Conservation (phyloP, 352 stramenopile species). For the Blastocystis sp. region DNA sequence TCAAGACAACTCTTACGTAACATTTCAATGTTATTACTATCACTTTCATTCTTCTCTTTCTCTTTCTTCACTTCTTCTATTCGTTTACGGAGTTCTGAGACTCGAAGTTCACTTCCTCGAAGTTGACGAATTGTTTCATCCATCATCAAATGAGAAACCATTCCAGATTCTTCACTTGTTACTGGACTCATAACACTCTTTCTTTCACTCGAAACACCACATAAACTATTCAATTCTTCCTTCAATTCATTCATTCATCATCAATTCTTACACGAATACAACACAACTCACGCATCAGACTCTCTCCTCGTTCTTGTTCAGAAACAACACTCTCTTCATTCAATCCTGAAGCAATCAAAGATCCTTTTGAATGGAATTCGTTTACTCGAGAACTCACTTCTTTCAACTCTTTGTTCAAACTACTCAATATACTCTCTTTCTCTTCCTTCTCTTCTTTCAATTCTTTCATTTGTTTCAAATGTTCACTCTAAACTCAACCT, state of each 20-base stretch:
- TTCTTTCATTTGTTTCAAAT: background rate
- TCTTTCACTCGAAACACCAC: too few species aligned
- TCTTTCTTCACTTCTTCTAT: background rate
- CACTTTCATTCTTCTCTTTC: background rate
- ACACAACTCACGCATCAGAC: slow-evolving; percentile 10
- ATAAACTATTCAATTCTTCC: background rate
- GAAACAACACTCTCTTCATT: background rate
- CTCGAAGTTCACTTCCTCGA: background rate
- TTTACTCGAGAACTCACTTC: background rate
- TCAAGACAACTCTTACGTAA: background rate
- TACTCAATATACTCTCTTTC: background rate
- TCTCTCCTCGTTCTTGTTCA: background rate
- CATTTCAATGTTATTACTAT: background rate
- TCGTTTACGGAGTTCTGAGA: background rate
- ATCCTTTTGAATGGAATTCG: background rate
- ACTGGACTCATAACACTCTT: background rate
- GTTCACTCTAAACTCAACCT: background rate
- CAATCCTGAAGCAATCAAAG: background rate
- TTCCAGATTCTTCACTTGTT: background rate
- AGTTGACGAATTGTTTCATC: background rate
- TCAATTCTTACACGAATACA: background rate
- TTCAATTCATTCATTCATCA: background rate
- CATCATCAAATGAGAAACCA: background rate
- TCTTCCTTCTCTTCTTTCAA: background rate
- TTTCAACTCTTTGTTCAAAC: background rate